Conservation (phyloP, 345 rosid genomes). For the Populus alba region DNA sequence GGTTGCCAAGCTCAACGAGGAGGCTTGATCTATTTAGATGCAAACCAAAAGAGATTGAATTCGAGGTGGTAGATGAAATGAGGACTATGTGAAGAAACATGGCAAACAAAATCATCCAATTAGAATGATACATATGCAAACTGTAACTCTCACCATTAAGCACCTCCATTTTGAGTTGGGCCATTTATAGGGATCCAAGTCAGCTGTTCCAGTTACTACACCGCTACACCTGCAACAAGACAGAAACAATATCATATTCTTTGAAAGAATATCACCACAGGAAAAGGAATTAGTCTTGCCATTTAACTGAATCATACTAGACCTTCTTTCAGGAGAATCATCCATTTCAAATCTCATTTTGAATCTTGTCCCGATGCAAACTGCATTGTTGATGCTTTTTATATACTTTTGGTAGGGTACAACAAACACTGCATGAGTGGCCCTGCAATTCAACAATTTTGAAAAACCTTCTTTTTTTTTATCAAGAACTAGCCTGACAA, state of each 20-base stretch:
- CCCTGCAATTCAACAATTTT: conserved; percentile 49
- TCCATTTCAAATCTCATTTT: conserved; percentile 78
- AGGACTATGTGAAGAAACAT: not conserved
- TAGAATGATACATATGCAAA: not conserved
- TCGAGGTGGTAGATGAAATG: conserved; percentile 7
- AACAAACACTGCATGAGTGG: conserved; percentile 80
- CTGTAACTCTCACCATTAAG: conserved; percentile 50
- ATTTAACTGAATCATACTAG: not conserved
- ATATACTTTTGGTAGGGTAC: conserved; percentile 68
- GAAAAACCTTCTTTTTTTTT: not conserved
- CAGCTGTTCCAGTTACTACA: conserved; percentile 62
- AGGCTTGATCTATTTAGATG: too few relatives aligned
- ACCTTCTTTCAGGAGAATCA: conserved; percentile 87
- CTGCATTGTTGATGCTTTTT: conserved; percentile 52
- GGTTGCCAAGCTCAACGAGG: too few relatives aligned
- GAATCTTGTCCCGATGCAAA: conserved; percentile 70
- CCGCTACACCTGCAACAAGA: conserved; percentile 60
- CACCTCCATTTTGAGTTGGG: conserved; percentile 94
- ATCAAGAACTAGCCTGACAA: not conserved
- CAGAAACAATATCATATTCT: not conserved
- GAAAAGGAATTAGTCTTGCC: not conserved
- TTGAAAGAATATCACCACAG: conserved; percentile 8
- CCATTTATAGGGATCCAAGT: conserved; percentile 81
- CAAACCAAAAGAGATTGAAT: not conserved
- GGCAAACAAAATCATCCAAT: not conserved